A percentile compares a stretch with the other conserved stretches of the same genome.
phyloP scores from a whole-genome alignment of 805 yeast species.

The Lipomyces chichibuensis region DNA sequence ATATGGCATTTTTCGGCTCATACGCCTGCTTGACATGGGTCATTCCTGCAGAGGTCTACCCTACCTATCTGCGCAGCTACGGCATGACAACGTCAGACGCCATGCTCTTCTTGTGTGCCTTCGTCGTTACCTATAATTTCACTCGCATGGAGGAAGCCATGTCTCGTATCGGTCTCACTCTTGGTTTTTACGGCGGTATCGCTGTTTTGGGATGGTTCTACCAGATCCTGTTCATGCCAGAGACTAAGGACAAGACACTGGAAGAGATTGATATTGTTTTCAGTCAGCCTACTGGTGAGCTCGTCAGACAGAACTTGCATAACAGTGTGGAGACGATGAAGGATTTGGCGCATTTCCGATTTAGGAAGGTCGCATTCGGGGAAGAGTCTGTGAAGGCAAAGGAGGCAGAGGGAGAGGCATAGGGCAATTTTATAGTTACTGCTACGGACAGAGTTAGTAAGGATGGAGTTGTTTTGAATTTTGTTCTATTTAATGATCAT shows the following conservation, averaged over 20 bases:
- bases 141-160: conserved; percentile 58
- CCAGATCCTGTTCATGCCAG: conserved; percentile 51
- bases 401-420: not conserved
- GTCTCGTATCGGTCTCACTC: conserved; percentile 63
- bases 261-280: conserved; percentile 55
- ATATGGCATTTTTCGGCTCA: conserved; percentile 68
- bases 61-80: conserved; percentile 59
- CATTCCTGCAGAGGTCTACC: conserved; percentile 65
- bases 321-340: conserved; percentile 5
- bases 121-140: conserved; percentile 65
- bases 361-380: conserved; percentile 11
- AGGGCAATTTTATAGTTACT: not conserved
- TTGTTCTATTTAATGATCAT: not conserved
- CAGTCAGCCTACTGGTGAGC: conserved; percentile 15
- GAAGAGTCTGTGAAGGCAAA: not conserved
- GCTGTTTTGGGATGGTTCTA: conserved; percentile 54
- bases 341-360: conserved; percentile 8
- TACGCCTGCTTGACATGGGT: conserved; percentile 73
- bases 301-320: conserved; percentile 6
- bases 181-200: conserved; percentile 71
- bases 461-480: not conserved
- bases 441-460: not conserved
- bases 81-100: conserved; percentile 68
- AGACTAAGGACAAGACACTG: conserved; percentile 61
- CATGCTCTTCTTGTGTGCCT: conserved; percentile 62